Percentiles rank a stretch among this genome's conserved stretches.
phyloP scores from a whole-genome alignment of 177 flowering plant species.

The Vitis hybrid region DNA sequence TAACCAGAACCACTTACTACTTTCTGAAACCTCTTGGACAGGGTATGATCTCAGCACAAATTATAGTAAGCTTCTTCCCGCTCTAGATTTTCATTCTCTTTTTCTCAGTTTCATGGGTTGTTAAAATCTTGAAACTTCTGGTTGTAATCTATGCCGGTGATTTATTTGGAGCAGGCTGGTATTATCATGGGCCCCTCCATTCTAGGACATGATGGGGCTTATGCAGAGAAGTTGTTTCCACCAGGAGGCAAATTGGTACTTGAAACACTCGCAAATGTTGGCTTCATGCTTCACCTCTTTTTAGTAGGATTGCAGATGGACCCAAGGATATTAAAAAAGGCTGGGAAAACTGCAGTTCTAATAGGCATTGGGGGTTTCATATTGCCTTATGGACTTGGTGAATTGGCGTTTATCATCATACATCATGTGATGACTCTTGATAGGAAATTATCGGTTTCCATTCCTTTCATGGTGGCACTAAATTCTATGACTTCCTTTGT shows the following conservation, averaged over 20 bases:
- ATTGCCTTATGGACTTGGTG: background rate
- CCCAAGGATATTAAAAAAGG: background rate
- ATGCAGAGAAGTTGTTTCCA: constrained; percentile 13
- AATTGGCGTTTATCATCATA: background rate
- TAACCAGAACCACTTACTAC: background rate
- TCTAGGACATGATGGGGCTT: background rate
- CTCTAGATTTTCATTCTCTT: background rate
- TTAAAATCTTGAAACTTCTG: too few species aligned
- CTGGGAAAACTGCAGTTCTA: background rate
- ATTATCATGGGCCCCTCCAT: constrained; percentile 14
- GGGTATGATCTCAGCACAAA: constrained; percentile 13
- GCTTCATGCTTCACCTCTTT: constrained; percentile 4
- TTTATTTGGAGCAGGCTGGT: constrained; percentile 14
- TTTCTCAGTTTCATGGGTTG: background rate
- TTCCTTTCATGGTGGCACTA: background rate
- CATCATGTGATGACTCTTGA: too few species aligned
- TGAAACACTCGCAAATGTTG: constrained; percentile 6
- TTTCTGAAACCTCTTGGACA: constrained; percentile 8
- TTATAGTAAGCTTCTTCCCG: constrained; percentile 14
- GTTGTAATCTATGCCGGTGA: too few species aligned
- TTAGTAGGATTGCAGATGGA: constrained; percentile 13
- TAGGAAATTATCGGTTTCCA: background rate
- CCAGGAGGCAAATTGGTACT: background rate
- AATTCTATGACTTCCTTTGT: constrained; percentile 4
- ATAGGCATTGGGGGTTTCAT: constrained; percentile 1